Evolutionary conservation across 2,329 filamentous ascomycete genomes (phyloP), one percentile per base, ranked within the genome.

Genomic region (Xylaria digitata): DNA sequence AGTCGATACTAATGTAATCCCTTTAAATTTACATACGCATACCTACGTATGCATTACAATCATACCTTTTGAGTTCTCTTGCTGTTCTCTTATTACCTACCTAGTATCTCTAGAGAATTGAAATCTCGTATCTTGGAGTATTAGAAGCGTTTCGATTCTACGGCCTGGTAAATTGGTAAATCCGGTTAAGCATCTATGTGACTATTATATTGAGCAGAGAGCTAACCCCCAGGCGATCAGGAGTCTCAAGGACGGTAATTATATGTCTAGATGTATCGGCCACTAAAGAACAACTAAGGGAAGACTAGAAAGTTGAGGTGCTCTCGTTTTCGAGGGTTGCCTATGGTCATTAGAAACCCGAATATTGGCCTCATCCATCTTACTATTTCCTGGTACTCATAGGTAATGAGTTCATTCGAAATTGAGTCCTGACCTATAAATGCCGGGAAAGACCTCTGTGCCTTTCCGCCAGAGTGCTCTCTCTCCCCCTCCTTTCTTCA

Each of bases 91-190:
- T 13, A 6, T 6, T 13, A 52, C 42, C n/a, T 23, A 15, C 11
- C 48, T 30, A 6, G 34, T 45, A 15, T 52, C 45, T 26, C 37
- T 21, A n/a, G 13, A 3, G 21, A 9, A 40, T 58, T 21, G 37
- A 53, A 45, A n/a, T 57, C 56, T 54, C 48, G 48, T 13, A 19
- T 50, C 45, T 30, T 15, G 34, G 37, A 26, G 61, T 63, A 26
- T 67, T 61, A 67, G 50, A 46, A 50, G 61, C 43, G 65, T 67
- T 66, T 67, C 57, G 56, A 65, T 62, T 62, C 34, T 26, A 21
- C 66, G 66, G 62, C 62, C 63, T 65, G 53, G 62, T 49, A 23
- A 58, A 62, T 65, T 65, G 53, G 62, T 49, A 23, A 58, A 62
- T 65, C 58, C 66, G 58, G 61, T 32, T 50, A 54, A 58, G 61